Evolutionary conservation across 1,284 basidiomycete genomes (phyloP), one percentile per base, ranked within the genome.

Genomic region (Cyathus pygmaeus): DNA sequence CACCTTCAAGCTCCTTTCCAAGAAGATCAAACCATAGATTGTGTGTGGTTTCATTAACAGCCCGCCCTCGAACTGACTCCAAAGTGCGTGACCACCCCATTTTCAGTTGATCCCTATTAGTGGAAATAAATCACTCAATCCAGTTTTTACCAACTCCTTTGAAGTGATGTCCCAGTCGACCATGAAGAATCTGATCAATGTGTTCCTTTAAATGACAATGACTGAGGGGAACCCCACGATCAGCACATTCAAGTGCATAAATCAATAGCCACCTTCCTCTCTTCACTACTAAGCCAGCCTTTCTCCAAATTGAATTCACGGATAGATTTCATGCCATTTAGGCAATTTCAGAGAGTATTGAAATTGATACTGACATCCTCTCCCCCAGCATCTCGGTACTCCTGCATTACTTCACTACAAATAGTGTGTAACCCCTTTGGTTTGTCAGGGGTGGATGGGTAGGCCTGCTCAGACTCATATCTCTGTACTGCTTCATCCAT

Each of bases 91-190:
- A 63, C 69, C 74, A 77, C 56, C 65, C 72, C 4, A 59, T 61
- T 7, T 63, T 54, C 1, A 82, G 58, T 1, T 49, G 33, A 9
- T 76, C 57, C 13, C 55, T 56, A 64, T 83, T 73, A 54, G 71
- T 68, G 30, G 67, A 61, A 1, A 79, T 26, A 59, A 82, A 81
- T 3, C 71, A 65, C 19, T 67, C 47, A 4, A 71, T 72, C 79
- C 79, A 83, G 27, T 77, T 66, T 54, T 71, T 65, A 2, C 79
- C 79, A 21, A 81, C 70, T 19, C 75, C 74, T 19, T 41, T 24
- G 24, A 52, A 33, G 10, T 27, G 29, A 23, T 49, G 47, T 3
- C 73, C 76, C 26, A 72, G 61, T 4, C 66, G 55, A 13, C 65
- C 73, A 4, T 54, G 55, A 10, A 64, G 59, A 24, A 81, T 76